Percentiles rank a stretch among this genome's conserved stretches.
phyloP scores from a whole-genome alignment of 2,329 filamentous ascomycete genomes.

The Neoarthrinium moseri region DNA sequence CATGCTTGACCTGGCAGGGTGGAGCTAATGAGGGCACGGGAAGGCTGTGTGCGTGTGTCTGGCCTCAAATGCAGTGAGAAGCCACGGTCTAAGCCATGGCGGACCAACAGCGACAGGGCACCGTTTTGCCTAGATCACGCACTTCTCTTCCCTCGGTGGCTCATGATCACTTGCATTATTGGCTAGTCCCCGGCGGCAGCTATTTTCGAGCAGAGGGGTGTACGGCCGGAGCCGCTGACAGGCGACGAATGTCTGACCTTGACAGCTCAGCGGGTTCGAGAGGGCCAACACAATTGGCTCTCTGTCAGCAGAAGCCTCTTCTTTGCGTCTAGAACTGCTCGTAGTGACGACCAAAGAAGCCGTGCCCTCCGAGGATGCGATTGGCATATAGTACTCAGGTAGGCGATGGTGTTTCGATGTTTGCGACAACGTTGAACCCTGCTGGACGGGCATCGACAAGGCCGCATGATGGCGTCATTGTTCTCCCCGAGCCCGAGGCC shows the following conservation, averaged over 20 bases:
- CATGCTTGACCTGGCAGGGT: no score
- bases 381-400: not conserved
- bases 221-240: constrained; percentile 5
- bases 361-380: not conserved
- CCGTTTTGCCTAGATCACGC: not conserved
- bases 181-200: not conserved
- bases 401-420: not conserved
- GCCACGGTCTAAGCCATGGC: not conserved
- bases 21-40: no score
- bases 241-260: not conserved
- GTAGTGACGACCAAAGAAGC: no score
- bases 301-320: no score
- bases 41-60: no score
- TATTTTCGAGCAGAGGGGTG: not conserved
- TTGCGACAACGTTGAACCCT: constrained; percentile 7
- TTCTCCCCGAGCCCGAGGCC: not conserved
- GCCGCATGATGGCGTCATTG: constrained; percentile 1
- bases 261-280: not conserved
- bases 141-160: not conserved
- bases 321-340: no score
- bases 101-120: not conserved
- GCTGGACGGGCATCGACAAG: constrained; percentile 4
- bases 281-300: not conserved
- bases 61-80: constrained; percentile 6
- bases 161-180: constrained; percentile 7